These are phyloP conservation scores for Xenosphaeropsis pyriputrescens DNA, from an alignment of 2,329 filamentous ascomycete species.

Conservation along the genomic window DNA sequence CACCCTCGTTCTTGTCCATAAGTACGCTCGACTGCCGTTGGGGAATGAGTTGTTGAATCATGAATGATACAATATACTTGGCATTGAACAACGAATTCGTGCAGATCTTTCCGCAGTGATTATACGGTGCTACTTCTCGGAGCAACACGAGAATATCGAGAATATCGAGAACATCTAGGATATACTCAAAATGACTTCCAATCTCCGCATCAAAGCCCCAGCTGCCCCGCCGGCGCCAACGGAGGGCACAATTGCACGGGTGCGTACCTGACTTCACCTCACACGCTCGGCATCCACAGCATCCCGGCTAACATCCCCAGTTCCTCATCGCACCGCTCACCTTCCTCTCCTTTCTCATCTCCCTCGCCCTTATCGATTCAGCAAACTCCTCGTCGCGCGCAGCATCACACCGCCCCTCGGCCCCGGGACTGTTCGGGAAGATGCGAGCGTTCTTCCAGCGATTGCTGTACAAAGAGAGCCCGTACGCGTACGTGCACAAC, in stretches of 20 bases:
- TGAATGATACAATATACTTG: too few species aligned
- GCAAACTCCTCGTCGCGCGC: slow-evolving; percentile 9
- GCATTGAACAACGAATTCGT: too few species aligned
- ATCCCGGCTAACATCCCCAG: slow-evolving; percentile 4
- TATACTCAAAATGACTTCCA: too few species aligned
- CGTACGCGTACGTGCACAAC: slow-evolving; percentile 13
- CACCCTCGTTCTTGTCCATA: too few species aligned
- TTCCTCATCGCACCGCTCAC: slow-evolving; percentile 16
- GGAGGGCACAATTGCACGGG: slow-evolving; percentile 12
- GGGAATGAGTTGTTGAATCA: too few species aligned
- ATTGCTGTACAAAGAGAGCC: slow-evolving; percentile 1
- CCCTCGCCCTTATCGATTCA: slow-evolving; percentile 15
- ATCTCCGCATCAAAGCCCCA: too few species aligned
- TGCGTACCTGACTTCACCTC: slow-evolving; percentile 3
- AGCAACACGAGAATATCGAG: too few species aligned
- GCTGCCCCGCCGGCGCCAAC: slow-evolving; percentile 1
- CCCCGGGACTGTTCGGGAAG: not conserved
- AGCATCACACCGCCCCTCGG: slow-evolving; percentile 3
- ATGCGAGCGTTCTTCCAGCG: not conserved
- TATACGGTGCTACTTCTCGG: too few species aligned
- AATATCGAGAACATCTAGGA: too few species aligned
- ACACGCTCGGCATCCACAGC: too few species aligned
- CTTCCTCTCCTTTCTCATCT: slow-evolving; percentile 18
- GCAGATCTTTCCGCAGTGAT: too few species aligned
- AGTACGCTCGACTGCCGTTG: too few species aligned